phyloP scores from a whole-genome alignment of 1,139 yeast genomes.

The Lodderomyces parapsilosis region DNA sequence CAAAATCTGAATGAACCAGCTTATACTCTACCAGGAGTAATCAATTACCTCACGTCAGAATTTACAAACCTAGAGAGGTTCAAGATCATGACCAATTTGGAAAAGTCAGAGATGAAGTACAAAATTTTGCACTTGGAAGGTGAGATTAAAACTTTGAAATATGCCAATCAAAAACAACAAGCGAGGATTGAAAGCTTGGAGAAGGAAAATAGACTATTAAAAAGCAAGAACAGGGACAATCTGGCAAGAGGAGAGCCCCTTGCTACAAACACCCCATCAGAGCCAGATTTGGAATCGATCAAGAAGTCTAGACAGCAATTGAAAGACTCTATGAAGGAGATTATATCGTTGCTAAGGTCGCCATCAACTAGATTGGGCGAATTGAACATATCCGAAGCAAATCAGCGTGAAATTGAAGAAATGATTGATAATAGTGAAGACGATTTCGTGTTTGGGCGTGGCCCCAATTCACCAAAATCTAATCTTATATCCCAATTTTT shows the following conservation, averaged over 20 bases:
- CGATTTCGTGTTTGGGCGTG: conserved; percentile 7
- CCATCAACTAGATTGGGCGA: conserved; percentile 25
- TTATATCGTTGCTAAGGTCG: conserved; percentile 38
- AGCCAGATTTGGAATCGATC: conserved; percentile 39
- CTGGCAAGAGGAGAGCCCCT: neutral
- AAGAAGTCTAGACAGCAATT: conserved; percentile 40
- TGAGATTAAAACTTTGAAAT: conserved; percentile 47
- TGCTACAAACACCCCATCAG: conserved; percentile 10
- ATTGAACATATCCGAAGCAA: conserved; percentile 21
- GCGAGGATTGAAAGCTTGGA: conserved; percentile 30
- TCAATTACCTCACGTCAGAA: conserved; percentile 59
- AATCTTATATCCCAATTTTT: conserved; percentile 13
- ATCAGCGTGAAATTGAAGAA: conserved; percentile 19
- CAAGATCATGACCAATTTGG: conserved; percentile 56
- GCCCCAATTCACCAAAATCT: conserved; percentile 1
- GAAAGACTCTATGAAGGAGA: conserved; percentile 43
- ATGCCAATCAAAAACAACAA: conserved; percentile 36
- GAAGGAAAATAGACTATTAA: conserved; percentile 18
- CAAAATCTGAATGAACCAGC: conserved; percentile 16
- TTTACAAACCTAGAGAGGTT: conserved; percentile 59
- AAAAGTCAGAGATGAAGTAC: conserved; percentile 56
- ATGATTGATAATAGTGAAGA: conserved; percentile 15
- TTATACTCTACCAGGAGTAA: conserved; percentile 64
- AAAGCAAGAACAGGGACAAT: conserved; percentile 9
- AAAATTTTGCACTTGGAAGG: conserved; percentile 55